A percentile compares a stretch with the other conserved stretches of the same genome.
phyloP scores from a whole-genome alignment of 169 alveolate species.

The Eimeria tenella region DNA sequence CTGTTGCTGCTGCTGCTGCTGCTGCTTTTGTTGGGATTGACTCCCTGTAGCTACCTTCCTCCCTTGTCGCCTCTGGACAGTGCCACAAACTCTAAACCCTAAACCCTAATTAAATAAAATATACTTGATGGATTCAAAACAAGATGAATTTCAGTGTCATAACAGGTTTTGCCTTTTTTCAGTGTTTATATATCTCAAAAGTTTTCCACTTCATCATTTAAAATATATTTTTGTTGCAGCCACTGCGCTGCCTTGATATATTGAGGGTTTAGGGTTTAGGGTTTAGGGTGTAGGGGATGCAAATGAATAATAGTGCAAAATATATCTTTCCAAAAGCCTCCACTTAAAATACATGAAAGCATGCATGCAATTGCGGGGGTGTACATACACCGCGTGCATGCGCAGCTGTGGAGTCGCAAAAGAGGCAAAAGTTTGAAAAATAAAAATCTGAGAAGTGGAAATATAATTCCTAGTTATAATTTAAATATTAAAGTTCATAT shows the following conservation, averaged over 20 bases:
- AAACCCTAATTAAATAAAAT: too few species aligned
- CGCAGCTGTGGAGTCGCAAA: background rate
- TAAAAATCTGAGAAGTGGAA: conserved; percentile 32
- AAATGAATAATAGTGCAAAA: background rate
- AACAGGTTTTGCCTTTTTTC: background rate
- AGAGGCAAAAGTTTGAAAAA: background rate
- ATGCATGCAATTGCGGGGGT: too few species aligned
- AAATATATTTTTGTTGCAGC: background rate
- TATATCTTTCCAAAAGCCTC: background rate
- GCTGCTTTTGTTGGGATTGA: background rate
- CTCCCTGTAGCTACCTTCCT: background rate
- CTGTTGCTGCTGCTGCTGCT: background rate
- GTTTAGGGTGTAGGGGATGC: background rate
- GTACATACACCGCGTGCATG: background rate
- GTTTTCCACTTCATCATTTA: background rate
- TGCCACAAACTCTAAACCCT: background rate
- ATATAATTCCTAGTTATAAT: too few species aligned
- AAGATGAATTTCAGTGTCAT: too few species aligned
- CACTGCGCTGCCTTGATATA: too few species aligned
- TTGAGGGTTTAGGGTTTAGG: conserved; percentile 29
- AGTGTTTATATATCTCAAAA: background rate
- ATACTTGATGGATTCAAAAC: too few species aligned
- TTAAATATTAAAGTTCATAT: too few species aligned
- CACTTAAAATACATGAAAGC: too few species aligned
- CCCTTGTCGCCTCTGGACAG: background rate